Conservation (phyloP, 139 green algal genomes). For the Micractinium sp. region DNA sequence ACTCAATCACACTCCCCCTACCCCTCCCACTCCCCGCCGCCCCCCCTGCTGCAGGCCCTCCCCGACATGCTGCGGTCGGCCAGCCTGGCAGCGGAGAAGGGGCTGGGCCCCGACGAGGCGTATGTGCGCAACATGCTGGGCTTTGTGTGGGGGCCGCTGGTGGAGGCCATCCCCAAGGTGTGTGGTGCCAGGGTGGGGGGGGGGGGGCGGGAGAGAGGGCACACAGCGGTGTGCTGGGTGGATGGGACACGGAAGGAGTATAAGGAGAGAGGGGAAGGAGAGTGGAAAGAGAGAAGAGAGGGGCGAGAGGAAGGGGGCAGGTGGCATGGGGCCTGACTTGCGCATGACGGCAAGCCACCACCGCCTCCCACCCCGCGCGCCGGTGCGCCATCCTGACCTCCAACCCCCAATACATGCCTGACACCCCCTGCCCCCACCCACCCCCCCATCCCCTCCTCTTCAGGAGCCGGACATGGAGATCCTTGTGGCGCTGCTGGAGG, state of each 20-base stretch:
- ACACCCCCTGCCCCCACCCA: too few relatives aligned
- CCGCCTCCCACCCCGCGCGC: too few relatives aligned
- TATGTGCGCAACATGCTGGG: slow-evolving; percentile 73
- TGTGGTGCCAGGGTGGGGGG: neutral
- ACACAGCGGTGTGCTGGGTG: neutral
- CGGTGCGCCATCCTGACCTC: too few relatives aligned
- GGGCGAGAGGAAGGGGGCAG: too few relatives aligned
- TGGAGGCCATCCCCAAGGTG: slow-evolving; percentile 64
- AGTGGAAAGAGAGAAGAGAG: too few relatives aligned
- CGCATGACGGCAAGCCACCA: too few relatives aligned
- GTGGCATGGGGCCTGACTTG: too few relatives aligned
- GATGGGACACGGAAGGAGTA: neutral
- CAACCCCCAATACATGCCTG: too few relatives aligned
- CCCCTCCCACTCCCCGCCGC: neutral
- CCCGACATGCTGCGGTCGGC: slow-evolving; percentile 86
- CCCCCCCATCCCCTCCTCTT: too few relatives aligned
- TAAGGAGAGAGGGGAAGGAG: neutral
- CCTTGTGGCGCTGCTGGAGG: slow-evolving; percentile 69
- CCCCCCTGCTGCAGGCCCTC: slow-evolving; percentile 54
- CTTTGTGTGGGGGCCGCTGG: slow-evolving; percentile 71
- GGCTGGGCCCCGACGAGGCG: slow-evolving; percentile 47
- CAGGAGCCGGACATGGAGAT: slow-evolving; percentile 83
- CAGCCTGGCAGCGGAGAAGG: slow-evolving; percentile 76
- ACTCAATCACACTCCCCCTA: neutral
- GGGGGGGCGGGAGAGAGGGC: neutral